Conservation (phyloP, 2,329 filamentous ascomycete genomes). For the Beauveria caledonica region DNA sequence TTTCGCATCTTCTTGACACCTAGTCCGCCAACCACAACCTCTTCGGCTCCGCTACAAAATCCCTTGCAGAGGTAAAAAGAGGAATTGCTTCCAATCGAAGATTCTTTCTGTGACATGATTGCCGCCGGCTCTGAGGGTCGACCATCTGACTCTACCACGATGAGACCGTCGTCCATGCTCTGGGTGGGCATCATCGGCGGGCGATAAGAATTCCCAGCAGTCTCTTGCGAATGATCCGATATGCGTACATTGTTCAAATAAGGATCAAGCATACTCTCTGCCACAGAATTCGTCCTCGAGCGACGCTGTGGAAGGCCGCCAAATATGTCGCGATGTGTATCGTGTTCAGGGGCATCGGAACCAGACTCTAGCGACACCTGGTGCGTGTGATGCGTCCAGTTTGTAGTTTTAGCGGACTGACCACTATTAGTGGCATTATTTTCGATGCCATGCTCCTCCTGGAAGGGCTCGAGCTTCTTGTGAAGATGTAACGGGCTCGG, state of each 20-base stretch:
- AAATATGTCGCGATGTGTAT: conserved; percentile 2
- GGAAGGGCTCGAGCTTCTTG: background rate
- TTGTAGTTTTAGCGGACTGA: background rate
- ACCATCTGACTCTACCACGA: conserved; percentile 16
- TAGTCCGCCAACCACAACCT: conserved; percentile 37
- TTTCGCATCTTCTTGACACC: conserved; percentile 45
- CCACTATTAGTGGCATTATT: background rate
- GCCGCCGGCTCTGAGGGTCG: background rate
- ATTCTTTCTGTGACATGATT: conserved; percentile 23
- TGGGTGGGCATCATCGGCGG: background rate
- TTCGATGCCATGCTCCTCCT: background rate
- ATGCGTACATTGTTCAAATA: background rate
- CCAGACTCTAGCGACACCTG: conserved; percentile 8
- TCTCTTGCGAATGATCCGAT: conserved; percentile 2
- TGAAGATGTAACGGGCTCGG: background rate
- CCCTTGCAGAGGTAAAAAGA: conserved; percentile 46
- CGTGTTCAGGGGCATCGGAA: background rate
- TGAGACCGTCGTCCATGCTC: conserved; percentile 16
- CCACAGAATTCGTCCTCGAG: conserved; percentile 3
- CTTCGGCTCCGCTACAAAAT: conserved; percentile 47
- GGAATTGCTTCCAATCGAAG: conserved; percentile 34
- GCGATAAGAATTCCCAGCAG: background rate
- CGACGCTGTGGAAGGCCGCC: background rate
- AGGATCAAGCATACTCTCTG: conserved; percentile 8
- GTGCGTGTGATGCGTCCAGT: background rate